Conservation (phyloP, 768 basidiomycete genomes). For the Serendipita sp. region DNA sequence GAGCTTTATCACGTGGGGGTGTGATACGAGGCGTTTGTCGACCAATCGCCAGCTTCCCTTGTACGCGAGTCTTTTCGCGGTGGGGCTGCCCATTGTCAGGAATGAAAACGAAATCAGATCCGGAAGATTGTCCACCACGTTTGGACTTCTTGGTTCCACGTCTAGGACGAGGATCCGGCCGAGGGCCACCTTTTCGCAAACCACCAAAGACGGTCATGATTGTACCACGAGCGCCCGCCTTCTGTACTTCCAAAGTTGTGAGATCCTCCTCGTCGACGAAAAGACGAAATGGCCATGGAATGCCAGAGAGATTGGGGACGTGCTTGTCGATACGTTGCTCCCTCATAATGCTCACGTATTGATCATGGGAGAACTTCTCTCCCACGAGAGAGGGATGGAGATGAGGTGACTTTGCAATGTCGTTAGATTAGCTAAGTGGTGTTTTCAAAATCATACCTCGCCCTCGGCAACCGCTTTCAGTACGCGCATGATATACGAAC, state of each 20-base stretch:
- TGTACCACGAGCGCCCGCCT: slow-evolving; percentile 3
- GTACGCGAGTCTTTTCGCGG: not conserved
- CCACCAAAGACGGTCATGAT: slow-evolving; percentile 6
- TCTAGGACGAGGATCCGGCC: slow-evolving; percentile 2
- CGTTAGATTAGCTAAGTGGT: not conserved
- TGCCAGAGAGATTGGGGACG: slow-evolving; percentile 1
- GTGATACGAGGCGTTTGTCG: not conserved
- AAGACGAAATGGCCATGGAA: slow-evolving; percentile 1
- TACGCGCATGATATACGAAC: slow-evolving; percentile 1
- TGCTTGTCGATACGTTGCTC: slow-evolving; percentile 5
- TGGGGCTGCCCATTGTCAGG: not conserved
- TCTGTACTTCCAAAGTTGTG: not conserved
- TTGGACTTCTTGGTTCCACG: slow-evolving; percentile 4
- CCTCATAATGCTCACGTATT: slow-evolving; percentile 1
- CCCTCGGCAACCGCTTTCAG: slow-evolving; percentile 1
- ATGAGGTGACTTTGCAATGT: not conserved
- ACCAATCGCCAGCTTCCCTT: not conserved
- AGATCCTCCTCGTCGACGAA: slow-evolving; percentile 4
- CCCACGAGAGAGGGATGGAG: not conserved
- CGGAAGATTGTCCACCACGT: not conserved
- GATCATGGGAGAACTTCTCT: not conserved
- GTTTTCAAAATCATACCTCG: not conserved
- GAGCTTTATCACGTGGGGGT: not conserved
- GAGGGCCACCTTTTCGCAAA: not conserved
- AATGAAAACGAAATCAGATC: not conserved